Base-by-base conservation (phyloP, 1,284 basidiomycete species). In the Ceratobasidium sp. region DNA sequence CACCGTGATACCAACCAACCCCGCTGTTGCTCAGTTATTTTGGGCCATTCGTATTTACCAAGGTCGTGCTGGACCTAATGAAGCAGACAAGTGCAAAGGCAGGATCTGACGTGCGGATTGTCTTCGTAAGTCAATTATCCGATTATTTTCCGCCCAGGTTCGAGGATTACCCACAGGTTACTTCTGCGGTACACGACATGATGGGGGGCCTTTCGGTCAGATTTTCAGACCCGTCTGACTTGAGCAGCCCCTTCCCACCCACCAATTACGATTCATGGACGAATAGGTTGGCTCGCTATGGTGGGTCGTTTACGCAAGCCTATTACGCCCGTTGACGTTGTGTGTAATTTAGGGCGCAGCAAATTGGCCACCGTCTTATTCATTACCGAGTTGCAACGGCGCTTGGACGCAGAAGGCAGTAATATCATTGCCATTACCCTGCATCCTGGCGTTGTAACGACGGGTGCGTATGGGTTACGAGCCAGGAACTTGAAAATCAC, bases 351-450 rank as follows among this genome's bases (percentile, higher is more conserved):
- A 75, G 56, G 70, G 56, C 77, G 62, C 46, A 76, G 57, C 76
- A 80, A 51, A 49, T 64, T n/a, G 54, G 70, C 79, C 22, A 80
- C 79, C 64, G 52, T 81, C 25, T 49, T 81, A 13, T 81, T 80
- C 57, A 49, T 78, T 1, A 62, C 64, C 15, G 80, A 76, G 2
- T 67, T 81, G 0, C 80, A 81, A 34, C 77, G 77, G 11, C 77
- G 78, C 7, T 43, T 81, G 1, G 59, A 79, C 46, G 57, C 32
- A 8, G 78, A 80, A 5, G 78, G 77, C 56, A 77, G 79, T 22
- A 62, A 70, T 5, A 77, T 78, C 2, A 54, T 79, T 8, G 65
- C 73, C 25, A 62, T 78, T 57, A 11, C 69, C 8, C 25, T 69
- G 13, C 78, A 80, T 44, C 80, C 80, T 3, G 80, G 80, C 1